Base-by-base conservation (phyloP, 2,329 filamentous ascomycete species). In the Hypoxylon sp. region DNA sequence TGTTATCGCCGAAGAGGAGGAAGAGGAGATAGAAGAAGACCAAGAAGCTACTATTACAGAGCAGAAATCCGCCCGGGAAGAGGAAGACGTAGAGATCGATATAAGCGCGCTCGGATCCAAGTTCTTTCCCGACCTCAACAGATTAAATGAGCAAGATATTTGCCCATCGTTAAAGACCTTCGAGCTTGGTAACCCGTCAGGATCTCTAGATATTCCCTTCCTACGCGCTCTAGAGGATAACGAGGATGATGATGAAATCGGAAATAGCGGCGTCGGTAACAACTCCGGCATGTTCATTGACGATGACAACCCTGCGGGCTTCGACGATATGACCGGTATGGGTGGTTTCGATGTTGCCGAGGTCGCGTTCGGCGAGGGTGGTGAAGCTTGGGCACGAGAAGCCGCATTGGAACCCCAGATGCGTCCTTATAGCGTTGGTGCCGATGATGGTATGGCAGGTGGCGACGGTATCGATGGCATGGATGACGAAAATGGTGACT, bases 151-250 rank as follows among this genome's bases (percentile, higher is more conserved):
- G 58, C 88, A 97, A 65, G 92, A 97, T 67, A 88, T 99, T 11
- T 99, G 94, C 65, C 93, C 93, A 0, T 97, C 93, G 0, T 79
- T 99, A 59, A 97, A 97, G 72, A 91, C 86, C 11, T 96, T 97
- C 64, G 91, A 96, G 62, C 80, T 99, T 0, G 92, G 93, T 16
- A 88, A 96, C 69, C 86, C 90, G 3, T 90, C 89, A 17, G 90
- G 88, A 6, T 88, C 90, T 1, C 80, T 95, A 63, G 90, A 97
- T 67, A 89, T 99, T 40, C 93, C 94, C 0, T 96, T 97, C 68
- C 77, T 99, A 55, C 93, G 93, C 64, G 90, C 90, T 0, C 83
- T 88, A 0, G 93, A 97, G 45, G 90, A 96, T 68, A 84, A 89
- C 15, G 78, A 86, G 32, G 86, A 89, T 36, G 84, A 84, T 64